Percentiles rank a stretch among this genome's conserved stretches.
These are phyloP conservation scores for Selaginella tamariscina DNA, from an alignment of 75 land plant species.

Conservation along the genomic window DNA sequence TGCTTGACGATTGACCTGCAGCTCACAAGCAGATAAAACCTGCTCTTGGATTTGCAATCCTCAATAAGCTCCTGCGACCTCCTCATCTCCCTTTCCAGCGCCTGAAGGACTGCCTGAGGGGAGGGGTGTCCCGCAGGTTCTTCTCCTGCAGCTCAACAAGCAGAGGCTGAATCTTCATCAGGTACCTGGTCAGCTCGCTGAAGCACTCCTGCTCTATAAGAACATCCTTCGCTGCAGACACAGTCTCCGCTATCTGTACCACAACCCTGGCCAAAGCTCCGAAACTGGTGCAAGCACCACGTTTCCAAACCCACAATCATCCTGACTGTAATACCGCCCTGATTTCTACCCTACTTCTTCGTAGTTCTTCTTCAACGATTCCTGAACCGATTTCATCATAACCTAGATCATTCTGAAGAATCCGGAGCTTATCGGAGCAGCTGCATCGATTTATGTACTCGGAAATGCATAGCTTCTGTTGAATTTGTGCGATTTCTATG, in stretches of 20 bases:
- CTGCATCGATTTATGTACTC: too few relatives aligned
- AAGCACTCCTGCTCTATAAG: constrained; percentile 45
- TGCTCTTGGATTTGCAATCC: constrained; percentile 37
- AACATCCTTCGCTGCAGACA: constrained; percentile 38
- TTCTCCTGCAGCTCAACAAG: constrained; percentile 33
- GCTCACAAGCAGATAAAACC: constrained; percentile 46
- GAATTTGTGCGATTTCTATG: too few relatives aligned
- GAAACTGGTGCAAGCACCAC: constrained; percentile 36
- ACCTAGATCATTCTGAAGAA: too few relatives aligned
- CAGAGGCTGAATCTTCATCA: constrained; percentile 39
- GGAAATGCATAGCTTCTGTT: too few relatives aligned
- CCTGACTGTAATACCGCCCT: not conserved
- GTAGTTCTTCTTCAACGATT: too few relatives aligned
- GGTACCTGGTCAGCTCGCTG: constrained; percentile 30
- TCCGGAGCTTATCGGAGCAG: too few relatives aligned
- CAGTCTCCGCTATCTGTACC: constrained; percentile 22
- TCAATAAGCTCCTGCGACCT: constrained; percentile 27
- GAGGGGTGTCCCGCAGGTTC: constrained; percentile 20
- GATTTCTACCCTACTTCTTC: too few relatives aligned
- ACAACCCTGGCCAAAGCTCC: constrained; percentile 36
- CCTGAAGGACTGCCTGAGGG: constrained; percentile 26
- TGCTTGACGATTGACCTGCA: constrained; percentile 33
- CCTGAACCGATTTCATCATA: too few relatives aligned
- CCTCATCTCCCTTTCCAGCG: constrained; percentile 25
- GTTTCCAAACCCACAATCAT: constrained; percentile 40